phyloP scores from a whole-genome alignment of 768 basidiomycete genomes.

The Pleurotus sapidus region DNA sequence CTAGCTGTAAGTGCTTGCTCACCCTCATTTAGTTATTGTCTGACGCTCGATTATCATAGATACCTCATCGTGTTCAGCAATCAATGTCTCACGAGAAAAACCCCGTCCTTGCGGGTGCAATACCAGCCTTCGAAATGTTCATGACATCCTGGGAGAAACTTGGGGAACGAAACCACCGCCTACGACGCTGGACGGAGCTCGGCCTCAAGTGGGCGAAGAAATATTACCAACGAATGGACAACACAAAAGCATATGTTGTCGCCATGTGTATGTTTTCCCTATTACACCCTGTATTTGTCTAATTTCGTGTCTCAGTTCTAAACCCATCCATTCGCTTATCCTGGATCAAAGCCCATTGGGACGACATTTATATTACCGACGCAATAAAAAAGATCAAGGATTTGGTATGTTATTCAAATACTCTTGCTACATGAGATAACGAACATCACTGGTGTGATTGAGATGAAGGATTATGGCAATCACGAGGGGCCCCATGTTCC shows the following conservation, averaged over 20 bases:
- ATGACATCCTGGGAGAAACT: constrained; percentile 14
- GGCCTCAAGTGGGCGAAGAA: constrained; percentile 9
- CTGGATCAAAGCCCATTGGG: constrained; percentile 18
- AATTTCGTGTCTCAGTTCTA: no score
- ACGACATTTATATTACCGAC: no score
- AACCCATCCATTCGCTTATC: constrained; percentile 14
- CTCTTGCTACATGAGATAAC: no score
- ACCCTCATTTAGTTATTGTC: no score
- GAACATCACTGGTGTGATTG: no score
- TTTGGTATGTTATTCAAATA: no score
- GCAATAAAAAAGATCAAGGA: constrained; percentile 7
- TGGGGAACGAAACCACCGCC: background rate
- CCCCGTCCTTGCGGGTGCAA: constrained; percentile 16
- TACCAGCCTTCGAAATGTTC: constrained; percentile 19
- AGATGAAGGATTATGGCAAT: no score
- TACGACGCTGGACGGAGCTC: constrained; percentile 4
- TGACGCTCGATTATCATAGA: background rate
- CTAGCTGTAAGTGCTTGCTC: no score
- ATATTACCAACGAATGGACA: constrained; percentile 11
- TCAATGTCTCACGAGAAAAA: constrained; percentile 15
- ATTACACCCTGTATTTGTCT: no score
- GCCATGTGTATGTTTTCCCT: constrained; percentile 12
- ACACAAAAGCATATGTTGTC: constrained; percentile 11
- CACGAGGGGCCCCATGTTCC: no score
- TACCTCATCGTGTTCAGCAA: constrained; percentile 16